These are phyloP conservation scores for Cladosporium sp. DNA, from an alignment of 2,329 filamentous ascomycete species.

Conservation along the genomic window DNA sequence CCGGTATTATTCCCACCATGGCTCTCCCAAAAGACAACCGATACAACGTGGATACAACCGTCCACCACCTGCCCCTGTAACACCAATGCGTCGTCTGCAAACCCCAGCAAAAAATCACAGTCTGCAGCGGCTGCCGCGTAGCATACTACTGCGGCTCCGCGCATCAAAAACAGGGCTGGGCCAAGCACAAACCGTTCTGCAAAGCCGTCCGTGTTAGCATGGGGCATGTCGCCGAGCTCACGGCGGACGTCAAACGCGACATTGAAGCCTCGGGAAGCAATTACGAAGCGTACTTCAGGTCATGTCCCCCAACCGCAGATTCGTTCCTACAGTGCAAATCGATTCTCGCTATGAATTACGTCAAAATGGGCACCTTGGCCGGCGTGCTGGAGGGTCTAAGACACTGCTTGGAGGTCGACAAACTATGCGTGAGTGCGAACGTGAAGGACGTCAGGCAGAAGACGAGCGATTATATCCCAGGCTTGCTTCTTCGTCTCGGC, in stretches of 20 bases:
- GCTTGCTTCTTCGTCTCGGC: not conserved
- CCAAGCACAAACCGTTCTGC: not conserved
- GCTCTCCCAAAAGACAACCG: not conserved
- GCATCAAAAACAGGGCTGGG: not conserved
- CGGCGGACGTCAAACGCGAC: not conserved
- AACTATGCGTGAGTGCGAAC: not conserved
- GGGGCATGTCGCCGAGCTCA: not conserved
- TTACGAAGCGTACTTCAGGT: not conserved
- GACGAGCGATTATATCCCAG: not conserved
- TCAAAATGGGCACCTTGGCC: not conserved
- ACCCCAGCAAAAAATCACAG: not conserved
- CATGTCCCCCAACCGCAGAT: not conserved
- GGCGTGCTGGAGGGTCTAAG: not conserved
- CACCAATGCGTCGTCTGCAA: slow-evolving; percentile 12
- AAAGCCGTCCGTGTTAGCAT: not conserved
- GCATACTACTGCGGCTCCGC: not conserved
- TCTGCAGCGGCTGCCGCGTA: not conserved
- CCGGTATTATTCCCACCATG: not conserved
- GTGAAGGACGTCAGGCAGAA: not conserved
- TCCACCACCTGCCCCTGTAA: not conserved
- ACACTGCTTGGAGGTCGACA: not conserved
- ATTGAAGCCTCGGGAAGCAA: not conserved
- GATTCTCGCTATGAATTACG: not conserved
- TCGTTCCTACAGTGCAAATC: not conserved
- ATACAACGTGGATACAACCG: not conserved